Conservation (phyloP, 2,329 filamentous ascomycete genomes). For the Lasiodiplodia sp. region DNA sequence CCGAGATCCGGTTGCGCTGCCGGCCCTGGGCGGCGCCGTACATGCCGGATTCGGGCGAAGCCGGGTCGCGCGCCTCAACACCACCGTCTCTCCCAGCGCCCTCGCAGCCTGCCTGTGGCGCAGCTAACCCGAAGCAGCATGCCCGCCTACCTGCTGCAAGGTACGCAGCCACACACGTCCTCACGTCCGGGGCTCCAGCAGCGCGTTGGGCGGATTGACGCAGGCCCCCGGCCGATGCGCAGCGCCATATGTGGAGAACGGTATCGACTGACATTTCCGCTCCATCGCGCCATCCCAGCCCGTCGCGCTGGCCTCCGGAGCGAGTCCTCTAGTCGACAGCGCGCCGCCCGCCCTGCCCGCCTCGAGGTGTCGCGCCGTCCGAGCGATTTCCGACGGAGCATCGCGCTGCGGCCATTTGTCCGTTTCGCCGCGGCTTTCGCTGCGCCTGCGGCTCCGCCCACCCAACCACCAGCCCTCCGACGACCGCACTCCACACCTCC, state of each 20-base stretch:
- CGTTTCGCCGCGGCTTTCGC: conserved; percentile 27
- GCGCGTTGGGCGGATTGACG: conserved; percentile 18
- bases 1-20: conserved; percentile 20
- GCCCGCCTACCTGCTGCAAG: conserved; percentile 14
- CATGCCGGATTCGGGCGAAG: conserved; percentile 16
- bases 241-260: conserved; percentile 27
- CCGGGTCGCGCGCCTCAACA: conserved; percentile 27
- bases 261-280: conserved; percentile 28
- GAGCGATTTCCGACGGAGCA: conserved; percentile 22
- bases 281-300: conserved; percentile 25
- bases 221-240: conserved; percentile 14
- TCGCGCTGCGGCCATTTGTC: conserved; percentile 24
- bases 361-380: background rate
- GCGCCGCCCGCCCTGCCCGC: conserved; percentile 1
- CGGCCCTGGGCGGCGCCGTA: conserved; percentile 7
- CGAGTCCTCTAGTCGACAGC: conserved; percentile 18
- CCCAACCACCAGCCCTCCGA: conserved; percentile 2
- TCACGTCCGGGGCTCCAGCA: conserved; percentile 10
- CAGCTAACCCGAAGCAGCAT: conserved; percentile 21
- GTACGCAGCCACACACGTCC: conserved; percentile 18
- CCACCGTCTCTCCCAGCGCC: conserved; percentile 9
- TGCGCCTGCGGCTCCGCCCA: conserved; percentile 20
- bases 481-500: conserved; percentile 19
- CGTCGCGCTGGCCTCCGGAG: conserved; percentile 14
- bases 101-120: conserved; percentile 10